phyloP scores from a whole-genome alignment of 2,329 filamentous ascomycete species.

The Tolypocladium amazonense region DNA sequence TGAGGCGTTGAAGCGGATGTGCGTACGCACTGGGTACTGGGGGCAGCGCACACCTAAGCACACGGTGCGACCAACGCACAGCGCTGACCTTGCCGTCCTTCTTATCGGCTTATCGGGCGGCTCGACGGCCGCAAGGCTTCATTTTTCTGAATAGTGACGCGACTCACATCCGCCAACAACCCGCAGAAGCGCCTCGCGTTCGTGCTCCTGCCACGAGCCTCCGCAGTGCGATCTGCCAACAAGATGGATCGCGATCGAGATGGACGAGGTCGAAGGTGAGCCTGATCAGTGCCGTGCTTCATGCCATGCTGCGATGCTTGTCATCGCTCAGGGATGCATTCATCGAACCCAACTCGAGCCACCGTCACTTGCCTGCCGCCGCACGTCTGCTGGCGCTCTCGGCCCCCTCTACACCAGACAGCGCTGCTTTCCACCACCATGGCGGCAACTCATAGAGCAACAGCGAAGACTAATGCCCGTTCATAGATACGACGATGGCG shows the following conservation, averaged over 20 bases:
- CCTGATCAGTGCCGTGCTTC: conserved; percentile 4
- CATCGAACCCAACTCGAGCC: background rate
- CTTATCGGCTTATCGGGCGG: background rate
- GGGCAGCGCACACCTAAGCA: too few species aligned
- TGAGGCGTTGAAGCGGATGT: too few species aligned
- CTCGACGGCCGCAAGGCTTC: background rate
- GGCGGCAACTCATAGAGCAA: background rate
- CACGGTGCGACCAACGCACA: background rate
- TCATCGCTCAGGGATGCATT: background rate
- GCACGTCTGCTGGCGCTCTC: background rate
- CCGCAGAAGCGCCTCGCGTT: background rate
- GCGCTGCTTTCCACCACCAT: too few species aligned
- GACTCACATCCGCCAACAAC: background rate
- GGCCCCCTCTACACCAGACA: background rate
- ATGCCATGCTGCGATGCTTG: background rate
- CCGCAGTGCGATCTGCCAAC: background rate
- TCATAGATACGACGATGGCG: conserved; percentile 39
- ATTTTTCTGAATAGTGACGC: background rate
- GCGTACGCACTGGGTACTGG: too few species aligned
- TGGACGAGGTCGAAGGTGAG: conserved; percentile 23
- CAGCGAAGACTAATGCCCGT: background rate
- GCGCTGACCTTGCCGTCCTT: background rate
- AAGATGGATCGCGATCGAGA: conserved; percentile 27
- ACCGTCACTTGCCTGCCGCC: background rate
- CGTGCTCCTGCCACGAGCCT: background rate